Percentiles rank a stretch among this genome's conserved stretches.
phyloP scores from a whole-genome alignment of 2,329 filamentous ascomycete genomes.

The Cadophora luteo-olivacea region DNA sequence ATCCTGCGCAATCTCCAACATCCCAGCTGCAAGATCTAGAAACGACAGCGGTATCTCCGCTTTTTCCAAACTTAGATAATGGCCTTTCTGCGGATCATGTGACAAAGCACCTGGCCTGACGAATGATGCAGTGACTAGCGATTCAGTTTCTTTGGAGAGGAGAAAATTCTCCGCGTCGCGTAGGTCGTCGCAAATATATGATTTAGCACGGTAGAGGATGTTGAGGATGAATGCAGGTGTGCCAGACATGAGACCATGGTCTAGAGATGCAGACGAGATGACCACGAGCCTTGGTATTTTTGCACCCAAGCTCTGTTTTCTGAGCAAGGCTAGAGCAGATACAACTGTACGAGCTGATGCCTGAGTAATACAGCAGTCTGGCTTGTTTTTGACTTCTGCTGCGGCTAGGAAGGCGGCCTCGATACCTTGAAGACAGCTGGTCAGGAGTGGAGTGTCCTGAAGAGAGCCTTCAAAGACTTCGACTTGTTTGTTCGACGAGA shows the following conservation, averaged over 20 bases:
- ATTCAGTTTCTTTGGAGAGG: slow-evolving; percentile 33
- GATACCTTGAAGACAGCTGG: slow-evolving; percentile 46
- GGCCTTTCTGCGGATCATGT: slow-evolving; percentile 44
- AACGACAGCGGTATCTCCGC: slow-evolving; percentile 50
- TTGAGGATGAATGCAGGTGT: slow-evolving; percentile 41
- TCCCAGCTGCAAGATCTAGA: slow-evolving; percentile 53
- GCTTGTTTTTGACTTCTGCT: slow-evolving; percentile 52
- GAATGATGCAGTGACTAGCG: neutral
- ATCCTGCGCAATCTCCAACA: slow-evolving; percentile 55
- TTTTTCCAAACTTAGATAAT: slow-evolving; percentile 48
- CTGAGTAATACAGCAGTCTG: slow-evolving; percentile 47
- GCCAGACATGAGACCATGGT: slow-evolving; percentile 46
- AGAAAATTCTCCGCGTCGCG: slow-evolving; percentile 46
- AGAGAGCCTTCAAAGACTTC: slow-evolving; percentile 52
- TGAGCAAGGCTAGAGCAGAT: slow-evolving; percentile 45
- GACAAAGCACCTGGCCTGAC: neutral
- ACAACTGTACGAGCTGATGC: slow-evolving; percentile 48
- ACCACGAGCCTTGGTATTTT: slow-evolving; percentile 50
- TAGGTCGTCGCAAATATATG: slow-evolving; percentile 50
- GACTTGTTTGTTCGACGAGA: slow-evolving; percentile 44
- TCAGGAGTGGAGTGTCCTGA: slow-evolving; percentile 48
- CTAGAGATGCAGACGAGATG: slow-evolving; percentile 51
- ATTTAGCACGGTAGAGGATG: slow-evolving; percentile 44
- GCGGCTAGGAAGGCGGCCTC: slow-evolving; percentile 50
- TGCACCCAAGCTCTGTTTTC: slow-evolving; percentile 3